Evolutionary conservation across 192 early-diverging fungal genomes (phyloP), one percentile per base, ranked within the genome.

Genomic region (Coemansia sp.): DNA sequence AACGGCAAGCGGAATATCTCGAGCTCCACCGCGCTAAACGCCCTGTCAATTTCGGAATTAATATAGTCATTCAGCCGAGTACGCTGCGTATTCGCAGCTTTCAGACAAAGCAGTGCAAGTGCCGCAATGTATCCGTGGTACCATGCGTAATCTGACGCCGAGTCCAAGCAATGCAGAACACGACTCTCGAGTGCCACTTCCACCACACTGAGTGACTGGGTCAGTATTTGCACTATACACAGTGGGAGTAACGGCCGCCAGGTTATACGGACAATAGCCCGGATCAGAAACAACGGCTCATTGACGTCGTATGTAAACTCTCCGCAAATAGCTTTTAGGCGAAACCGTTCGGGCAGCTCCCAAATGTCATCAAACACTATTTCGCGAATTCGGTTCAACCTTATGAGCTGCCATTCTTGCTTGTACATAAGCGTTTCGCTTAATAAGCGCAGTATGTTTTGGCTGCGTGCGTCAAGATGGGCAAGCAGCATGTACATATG

Each of bases 221-320:
- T 3, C 21, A 72, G 17, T 14, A 55, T 58, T 3, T 56, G 48
- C 7, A 63, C n/a, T 6, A 68, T 48, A n/a, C 59, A 68, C 11
- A 77, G 26, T 1, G 75, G 75, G 7, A 77, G 48, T 54, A 72
- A 26, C n/a, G 75, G 75, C 12, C 75, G 61, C 75, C 75, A 78
- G 0, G 65, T 48, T 70, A 78, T 72, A 4, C 75, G 69, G 3
- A 56, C 8, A 21, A 78, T 62, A 17, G 70, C 75, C 10, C 70
- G 70, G 15, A 78, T 59, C 40, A 78, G 21, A 44, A 78, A 78
- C 42, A 78, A 37, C 3, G 66, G 50, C 62, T 78, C 70, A 4
- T 66, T 26, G 15, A 54, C 31, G 24, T 78, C 54, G 51, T 72
- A 78, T n/a, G 47, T 46, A 56, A 78, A 68, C 36, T 78, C 70